Evolutionary conservation across 129 eudicot species (phyloP), one percentile per base, ranked within the genome.

Genomic region (Ambrosia trifida): DNA sequence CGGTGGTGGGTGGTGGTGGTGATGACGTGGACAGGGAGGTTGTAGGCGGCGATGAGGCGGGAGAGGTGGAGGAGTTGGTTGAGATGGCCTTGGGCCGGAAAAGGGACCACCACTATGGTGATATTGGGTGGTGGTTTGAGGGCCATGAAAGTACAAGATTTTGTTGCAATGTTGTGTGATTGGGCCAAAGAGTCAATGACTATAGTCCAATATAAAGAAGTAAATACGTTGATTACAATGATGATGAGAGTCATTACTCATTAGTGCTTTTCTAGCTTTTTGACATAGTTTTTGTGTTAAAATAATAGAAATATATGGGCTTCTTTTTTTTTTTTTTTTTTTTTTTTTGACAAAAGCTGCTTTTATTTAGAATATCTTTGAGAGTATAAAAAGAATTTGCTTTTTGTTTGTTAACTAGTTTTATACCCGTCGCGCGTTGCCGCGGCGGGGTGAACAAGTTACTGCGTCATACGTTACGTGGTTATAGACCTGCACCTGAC

Each of bases 51-150:
- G 75, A 83, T 56, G 33, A 83, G 87, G 58, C 73, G 77, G 54
- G 82, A 72, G 59, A 83, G 84, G 72, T 83, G 82, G 65, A 79
- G 84, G 41, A 83, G 78, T 45, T 79, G 82, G 78, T 83, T 83
- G 61, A 83, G 79, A 73, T 83, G 87, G 40, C 87, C 83, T 60
- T 83, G 87, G 31, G 78, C 78, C 51, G 84, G 80, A 72, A 83
- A 80, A 7, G 84, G 87, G 20, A 79, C 87, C 13, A 79, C 56
- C 0, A 83, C 66, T 32, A 80, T 79, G 16, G 17, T 64, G 7
- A 16, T 49, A 0, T 38, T 9, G 24, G 56, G 30, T 30, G 33
- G 44, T 28, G 7, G 44, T 8, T n/a, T n/a, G n/a, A n/a, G n/a
- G n/a, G 68, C 64, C 80, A 76, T 68, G 12, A 32, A 18, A 31